These are phyloP conservation scores for Mucor racemosus DNA, from an alignment of 371 early-diverging fungal species.

Conservation along the genomic window DNA sequence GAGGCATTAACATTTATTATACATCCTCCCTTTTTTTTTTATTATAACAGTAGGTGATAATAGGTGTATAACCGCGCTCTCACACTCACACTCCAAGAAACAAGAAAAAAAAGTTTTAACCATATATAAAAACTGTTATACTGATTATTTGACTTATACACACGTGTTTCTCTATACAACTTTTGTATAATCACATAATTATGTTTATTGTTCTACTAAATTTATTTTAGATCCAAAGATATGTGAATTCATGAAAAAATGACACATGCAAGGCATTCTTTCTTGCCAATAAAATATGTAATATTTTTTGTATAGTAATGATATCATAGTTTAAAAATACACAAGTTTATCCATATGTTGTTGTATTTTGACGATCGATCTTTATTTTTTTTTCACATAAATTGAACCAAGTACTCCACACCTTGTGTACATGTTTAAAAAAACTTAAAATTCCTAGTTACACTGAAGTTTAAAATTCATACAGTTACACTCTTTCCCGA, in stretches of 20 bases:
- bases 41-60: background rate
- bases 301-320: background rate
- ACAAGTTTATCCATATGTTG: background rate
- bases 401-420: slow-evolving; percentile 4
- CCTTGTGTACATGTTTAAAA: background rate
- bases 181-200: background rate
- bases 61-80: background rate
- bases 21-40: background rate
- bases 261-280: background rate
- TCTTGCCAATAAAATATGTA: too few species aligned
- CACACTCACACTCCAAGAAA: background rate
- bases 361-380: slow-evolving; percentile 2
- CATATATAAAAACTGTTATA: background rate
- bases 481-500: too few species aligned
- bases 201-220: background rate
- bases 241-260: background rate
- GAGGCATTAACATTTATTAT: background rate
- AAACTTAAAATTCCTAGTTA: too few species aligned
- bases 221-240: background rate
- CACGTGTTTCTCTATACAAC: background rate
- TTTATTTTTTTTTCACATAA: background rate
- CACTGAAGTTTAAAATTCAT: too few species aligned
- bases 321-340: background rate
- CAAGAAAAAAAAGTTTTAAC: background rate
- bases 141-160: background rate